Percentiles rank a stretch among this genome's conserved stretches.
Evolutionary conservation across 2,329 filamentous ascomycete species (phyloP).

Genomic region (Ophiostoma sp.): DNA sequence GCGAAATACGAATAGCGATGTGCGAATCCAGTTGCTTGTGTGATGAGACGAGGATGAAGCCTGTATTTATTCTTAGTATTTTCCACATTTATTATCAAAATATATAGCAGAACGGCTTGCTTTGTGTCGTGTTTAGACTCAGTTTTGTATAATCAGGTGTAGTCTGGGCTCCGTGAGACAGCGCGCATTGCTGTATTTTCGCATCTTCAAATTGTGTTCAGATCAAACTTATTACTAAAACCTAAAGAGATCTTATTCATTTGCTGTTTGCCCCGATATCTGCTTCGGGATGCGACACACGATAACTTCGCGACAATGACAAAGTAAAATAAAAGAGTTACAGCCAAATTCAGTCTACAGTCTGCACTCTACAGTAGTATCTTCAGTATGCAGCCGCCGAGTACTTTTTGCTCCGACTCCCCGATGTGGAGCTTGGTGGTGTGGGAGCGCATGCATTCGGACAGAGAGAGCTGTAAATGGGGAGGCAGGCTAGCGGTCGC

Average conservation of each 20-base stretch:
- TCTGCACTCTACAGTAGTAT: background rate
- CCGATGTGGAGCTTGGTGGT: conserved; percentile 3
- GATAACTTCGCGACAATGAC: too few relatives aligned
- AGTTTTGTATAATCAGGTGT: too few relatives aligned
- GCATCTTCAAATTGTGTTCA: too few relatives aligned
- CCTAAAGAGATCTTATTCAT: too few relatives aligned
- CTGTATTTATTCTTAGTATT: background rate
- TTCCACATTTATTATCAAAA: background rate
- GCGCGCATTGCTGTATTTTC: too few relatives aligned
- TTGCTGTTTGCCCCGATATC: too few relatives aligned
- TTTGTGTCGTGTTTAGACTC: too few relatives aligned
- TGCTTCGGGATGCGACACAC: too few relatives aligned
- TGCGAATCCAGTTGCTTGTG: background rate
- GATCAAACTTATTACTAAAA: too few relatives aligned
- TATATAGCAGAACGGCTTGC: background rate
- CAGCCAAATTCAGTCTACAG: background rate
- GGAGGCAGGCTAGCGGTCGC: conserved; percentile 5
- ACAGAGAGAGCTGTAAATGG: conserved; percentile 3
- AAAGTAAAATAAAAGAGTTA: background rate
- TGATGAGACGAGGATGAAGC: background rate
- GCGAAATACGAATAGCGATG: background rate
- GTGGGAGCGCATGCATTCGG: conserved; percentile 2
- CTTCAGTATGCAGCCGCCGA: background rate
- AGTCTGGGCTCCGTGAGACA: too few relatives aligned
- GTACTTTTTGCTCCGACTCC: conserved; percentile 13